These are phyloP conservation scores for Hygrophoropsis aurantiaca DNA, from an alignment of 768 basidiomycete species.

Conservation along the genomic window DNA sequence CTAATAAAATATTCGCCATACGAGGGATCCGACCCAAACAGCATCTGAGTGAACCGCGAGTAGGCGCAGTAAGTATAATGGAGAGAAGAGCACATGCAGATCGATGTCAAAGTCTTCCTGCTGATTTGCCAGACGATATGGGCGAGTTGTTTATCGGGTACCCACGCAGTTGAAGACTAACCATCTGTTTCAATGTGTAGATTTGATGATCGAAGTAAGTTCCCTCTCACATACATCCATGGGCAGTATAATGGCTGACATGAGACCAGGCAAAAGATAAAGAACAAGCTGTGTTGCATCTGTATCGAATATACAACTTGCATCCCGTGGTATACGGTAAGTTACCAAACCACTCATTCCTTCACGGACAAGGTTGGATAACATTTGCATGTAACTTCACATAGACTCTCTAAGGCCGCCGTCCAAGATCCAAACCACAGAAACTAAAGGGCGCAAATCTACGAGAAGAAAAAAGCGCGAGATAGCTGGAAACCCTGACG, in stretches of 20 bases:
- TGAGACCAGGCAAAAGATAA: constrained; percentile 70
- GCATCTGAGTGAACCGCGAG: constrained; percentile 88
- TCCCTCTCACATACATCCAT: background rate
- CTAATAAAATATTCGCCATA: constrained; percentile 69
- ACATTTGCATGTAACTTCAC: background rate
- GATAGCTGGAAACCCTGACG: constrained; percentile 13
- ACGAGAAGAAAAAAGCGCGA: constrained; percentile 22
- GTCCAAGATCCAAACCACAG: constrained; percentile 35
- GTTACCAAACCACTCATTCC: constrained; percentile 13
- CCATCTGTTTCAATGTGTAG: constrained; percentile 31
- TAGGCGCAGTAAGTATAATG: constrained; percentile 81
- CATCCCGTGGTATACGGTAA: constrained; percentile 61
- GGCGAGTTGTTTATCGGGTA: constrained; percentile 45
- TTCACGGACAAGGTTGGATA: background rate
- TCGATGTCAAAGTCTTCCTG: constrained; percentile 68
- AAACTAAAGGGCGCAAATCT: constrained; percentile 46
- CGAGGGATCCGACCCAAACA: constrained; percentile 89
- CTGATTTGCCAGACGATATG: constrained; percentile 65
- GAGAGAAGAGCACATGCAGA: constrained; percentile 87
- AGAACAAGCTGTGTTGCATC: constrained; percentile 88
- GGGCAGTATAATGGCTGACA: background rate
- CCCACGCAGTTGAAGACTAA: constrained; percentile 7
- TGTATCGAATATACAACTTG: constrained; percentile 76
- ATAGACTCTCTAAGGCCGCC: constrained; percentile 44
- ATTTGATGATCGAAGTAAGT: constrained; percentile 80